Conservation (phyloP, 257 asterid genomes). For the Ocimum tenuiflorum region DNA sequence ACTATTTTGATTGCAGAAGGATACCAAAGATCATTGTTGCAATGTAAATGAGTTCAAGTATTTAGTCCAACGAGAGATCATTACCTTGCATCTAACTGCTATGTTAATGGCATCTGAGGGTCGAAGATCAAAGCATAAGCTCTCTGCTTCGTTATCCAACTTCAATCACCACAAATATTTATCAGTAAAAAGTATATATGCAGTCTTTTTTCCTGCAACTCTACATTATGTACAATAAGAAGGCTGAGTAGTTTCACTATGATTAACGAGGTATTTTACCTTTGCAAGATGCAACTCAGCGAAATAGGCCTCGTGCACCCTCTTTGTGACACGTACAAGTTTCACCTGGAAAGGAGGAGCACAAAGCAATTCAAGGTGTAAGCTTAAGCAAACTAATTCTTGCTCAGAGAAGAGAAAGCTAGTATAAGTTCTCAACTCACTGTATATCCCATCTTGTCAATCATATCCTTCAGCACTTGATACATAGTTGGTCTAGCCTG, state of each 20-base stretch:
- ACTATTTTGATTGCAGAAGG: no score
- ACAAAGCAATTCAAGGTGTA: neutral
- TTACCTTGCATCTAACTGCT: slow-evolving; percentile 97
- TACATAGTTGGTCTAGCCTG: slow-evolving; percentile 98
- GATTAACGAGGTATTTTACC: slow-evolving; percentile 32
- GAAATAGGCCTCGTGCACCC: slow-evolving; percentile 92
- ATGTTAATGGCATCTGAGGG: slow-evolving; percentile 98
- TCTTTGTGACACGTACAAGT: slow-evolving; percentile 88
- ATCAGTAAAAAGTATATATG: neutral
- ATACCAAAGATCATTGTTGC: no score
- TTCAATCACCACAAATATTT: slow-evolving; percentile 30
- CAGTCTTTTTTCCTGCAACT: neutral
- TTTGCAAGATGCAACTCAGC: slow-evolving; percentile 75
- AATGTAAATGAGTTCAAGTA: no score
- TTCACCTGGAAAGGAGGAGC: slow-evolving; percentile 49
- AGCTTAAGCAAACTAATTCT: neutral
- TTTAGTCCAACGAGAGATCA: no score
- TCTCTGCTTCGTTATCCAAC: slow-evolving; percentile 65
- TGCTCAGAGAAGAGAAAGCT: neutral
- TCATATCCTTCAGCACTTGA: slow-evolving; percentile 85
- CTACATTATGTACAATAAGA: neutral
- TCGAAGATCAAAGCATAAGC: slow-evolving; percentile 74
- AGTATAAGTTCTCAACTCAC: slow-evolving; percentile 36
- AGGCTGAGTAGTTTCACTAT: neutral
- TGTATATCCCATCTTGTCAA: slow-evolving; percentile 89